Evolutionary conservation across 768 basidiomycete species (phyloP).

Genomic region (Atractiella rhizophila): DNA sequence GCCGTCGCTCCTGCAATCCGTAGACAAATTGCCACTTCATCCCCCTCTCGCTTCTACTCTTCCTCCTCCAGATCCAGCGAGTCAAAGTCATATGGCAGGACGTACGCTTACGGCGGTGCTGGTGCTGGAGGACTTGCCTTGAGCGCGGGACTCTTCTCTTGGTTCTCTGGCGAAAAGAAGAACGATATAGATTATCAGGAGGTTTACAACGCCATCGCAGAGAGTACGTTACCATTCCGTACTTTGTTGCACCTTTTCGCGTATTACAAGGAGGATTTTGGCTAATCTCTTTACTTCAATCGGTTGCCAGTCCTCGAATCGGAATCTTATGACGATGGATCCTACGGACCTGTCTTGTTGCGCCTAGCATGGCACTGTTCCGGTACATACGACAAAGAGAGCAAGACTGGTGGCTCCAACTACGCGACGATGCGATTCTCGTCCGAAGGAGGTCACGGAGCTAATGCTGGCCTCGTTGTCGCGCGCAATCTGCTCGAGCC

Average conservation of each 20-base stretch:
- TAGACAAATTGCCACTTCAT: too few relatives aligned
- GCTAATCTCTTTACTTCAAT: not conserved
- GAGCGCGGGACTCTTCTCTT: too few relatives aligned
- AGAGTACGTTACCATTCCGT: slow-evolving; percentile 19
- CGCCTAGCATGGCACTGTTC: slow-evolving; percentile 17
- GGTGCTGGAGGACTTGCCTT: too few relatives aligned
- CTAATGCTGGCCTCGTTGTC: slow-evolving; percentile 55
- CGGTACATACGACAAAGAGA: slow-evolving; percentile 14
- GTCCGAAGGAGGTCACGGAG: slow-evolving; percentile 45
- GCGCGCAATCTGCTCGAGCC: slow-evolving; percentile 57
- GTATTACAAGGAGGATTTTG: not conserved
- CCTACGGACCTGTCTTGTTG: slow-evolving; percentile 28
- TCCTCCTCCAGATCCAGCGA: too few relatives aligned
- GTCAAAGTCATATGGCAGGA: too few relatives aligned
- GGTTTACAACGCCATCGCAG: slow-evolving; percentile 78
- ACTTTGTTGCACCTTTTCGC: not conserved
- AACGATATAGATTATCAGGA: slow-evolving; percentile 17
- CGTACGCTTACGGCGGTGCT: too few relatives aligned
- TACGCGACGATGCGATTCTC: slow-evolving; percentile 96
- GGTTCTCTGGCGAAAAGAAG: not conserved
- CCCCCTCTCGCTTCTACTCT: too few relatives aligned
- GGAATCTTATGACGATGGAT: slow-evolving; percentile 72
- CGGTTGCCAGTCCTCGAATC: slow-evolving; percentile 6
- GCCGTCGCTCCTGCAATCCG: too few relatives aligned
- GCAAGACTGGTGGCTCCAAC: slow-evolving; percentile 39